Evolutionary conservation across 768 basidiomycete species (phyloP), one percentile per base, ranked within the genome.

Genomic region (Podaxis sp.): DNA sequence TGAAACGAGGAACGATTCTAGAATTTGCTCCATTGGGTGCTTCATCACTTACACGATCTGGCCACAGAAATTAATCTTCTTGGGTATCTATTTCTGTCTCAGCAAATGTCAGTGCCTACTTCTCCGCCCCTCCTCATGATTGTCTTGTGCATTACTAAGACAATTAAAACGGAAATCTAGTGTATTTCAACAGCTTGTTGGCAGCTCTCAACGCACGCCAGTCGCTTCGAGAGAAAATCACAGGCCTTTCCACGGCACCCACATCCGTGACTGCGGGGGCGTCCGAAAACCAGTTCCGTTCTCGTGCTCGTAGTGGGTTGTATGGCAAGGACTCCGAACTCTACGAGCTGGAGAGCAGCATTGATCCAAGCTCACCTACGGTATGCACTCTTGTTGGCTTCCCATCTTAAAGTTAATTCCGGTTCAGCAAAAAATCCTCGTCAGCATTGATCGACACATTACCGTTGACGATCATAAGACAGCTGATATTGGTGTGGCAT

Each of bases 21-120:
- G 70, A 52, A 25, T 71, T 5, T 71, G 68, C 19, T 68, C 70
- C 11, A 60, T 69, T 49, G 68, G 60, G 1, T 71, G 70, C 46
- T 66, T 71, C 4, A 63, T 71, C 5, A 71, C 70, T 24, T 71
- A 71, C 22, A 66, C 71, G 4, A 51, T 70, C 47, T 71, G 71
- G 71, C 71, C 71, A 3, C 52, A 64, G n/a, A 60, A 61, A 7
- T 68, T 71, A 36, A 68, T 71, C 33, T 71, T 70, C 60, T 63
- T 71, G 62, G 69, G 68, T 4, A 43, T 71, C n/a, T 71, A 71
- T 57, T 71, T 71, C 49, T 66, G 68, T 15, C 59, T 71, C 22
- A 70, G 67, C 57, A 71, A 71, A 66, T 49, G 70, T 71, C 54
- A 46, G 66, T 54, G 25, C 43, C 8, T 11, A 19, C 25, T 24